Conservation (phyloP, 306 rosid genomes). For the Calophaca sinica region DNA sequence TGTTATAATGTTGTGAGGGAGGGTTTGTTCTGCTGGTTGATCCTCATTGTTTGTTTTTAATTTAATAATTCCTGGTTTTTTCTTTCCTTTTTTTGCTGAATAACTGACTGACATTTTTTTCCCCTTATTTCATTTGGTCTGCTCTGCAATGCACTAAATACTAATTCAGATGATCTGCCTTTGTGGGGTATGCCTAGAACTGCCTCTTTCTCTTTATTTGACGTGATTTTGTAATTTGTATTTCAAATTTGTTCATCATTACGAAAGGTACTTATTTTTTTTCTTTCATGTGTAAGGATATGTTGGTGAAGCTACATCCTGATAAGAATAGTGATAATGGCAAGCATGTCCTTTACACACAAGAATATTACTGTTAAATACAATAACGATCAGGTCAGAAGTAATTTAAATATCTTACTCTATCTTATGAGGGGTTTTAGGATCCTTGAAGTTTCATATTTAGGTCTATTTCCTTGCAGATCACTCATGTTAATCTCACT, state of each 20-base stretch:
- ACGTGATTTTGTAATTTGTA: constrained; percentile 26
- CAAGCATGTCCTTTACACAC: constrained; percentile 90
- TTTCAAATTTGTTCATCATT: constrained; percentile 40
- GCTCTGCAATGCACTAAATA: constrained; percentile 46
- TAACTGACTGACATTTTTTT: constrained; percentile 48
- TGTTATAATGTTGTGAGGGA: constrained; percentile 35
- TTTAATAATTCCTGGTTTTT: background rate
- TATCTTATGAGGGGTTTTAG: no score
- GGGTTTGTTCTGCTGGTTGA: constrained; percentile 33
- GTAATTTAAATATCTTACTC: constrained; percentile 11
- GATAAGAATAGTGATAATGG: constrained; percentile 85
- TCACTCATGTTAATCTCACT: constrained; percentile 49
- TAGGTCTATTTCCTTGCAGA: no score
- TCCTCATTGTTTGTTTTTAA: background rate
- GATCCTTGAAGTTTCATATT: no score
- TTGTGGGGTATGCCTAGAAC: constrained; percentile 79
- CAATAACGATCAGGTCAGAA: constrained; percentile 92
- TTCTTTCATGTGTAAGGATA: constrained; percentile 63
- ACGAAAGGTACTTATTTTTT: background rate
- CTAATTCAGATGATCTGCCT: constrained; percentile 93
- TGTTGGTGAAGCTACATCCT: constrained; percentile 88
- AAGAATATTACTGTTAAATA: constrained; percentile 74
- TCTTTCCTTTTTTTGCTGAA: constrained; percentile 30
- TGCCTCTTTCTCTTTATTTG: constrained; percentile 34
- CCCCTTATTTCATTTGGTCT: constrained; percentile 44